Evolutionary conservation across 2,329 filamentous ascomycete species (phyloP).

Genomic region (Fusarium udum): DNA sequence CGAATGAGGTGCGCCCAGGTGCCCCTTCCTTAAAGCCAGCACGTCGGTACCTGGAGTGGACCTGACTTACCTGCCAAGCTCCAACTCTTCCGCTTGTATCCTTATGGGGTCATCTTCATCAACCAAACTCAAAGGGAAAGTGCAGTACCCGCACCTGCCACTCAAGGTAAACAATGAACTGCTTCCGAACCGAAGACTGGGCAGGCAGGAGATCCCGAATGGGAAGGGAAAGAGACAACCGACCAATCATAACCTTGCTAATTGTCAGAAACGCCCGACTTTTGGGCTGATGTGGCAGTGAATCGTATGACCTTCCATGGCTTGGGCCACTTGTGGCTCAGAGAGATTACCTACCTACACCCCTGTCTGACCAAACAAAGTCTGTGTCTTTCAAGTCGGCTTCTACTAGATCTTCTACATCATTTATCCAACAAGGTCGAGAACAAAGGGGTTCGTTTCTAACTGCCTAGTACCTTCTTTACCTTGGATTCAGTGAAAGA

Average conservation of each 20-base stretch:
- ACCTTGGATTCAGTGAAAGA: background rate
- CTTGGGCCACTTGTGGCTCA: conserved; percentile 9
- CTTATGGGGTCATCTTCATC: background rate
- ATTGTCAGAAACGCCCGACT: conserved; percentile 42
- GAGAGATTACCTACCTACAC: background rate
- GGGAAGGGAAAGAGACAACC: background rate
- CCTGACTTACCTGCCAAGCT: conserved; percentile 5
- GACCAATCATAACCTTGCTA: conserved; percentile 26
- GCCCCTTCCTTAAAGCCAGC: background rate
- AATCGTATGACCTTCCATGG: conserved; percentile 40
- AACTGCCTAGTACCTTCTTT: background rate
- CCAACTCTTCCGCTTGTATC: conserved; percentile 12
- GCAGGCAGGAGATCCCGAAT: conserved; percentile 36
- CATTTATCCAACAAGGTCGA: conserved; percentile 2
- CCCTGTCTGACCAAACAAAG: background rate
- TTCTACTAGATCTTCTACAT: conserved; percentile 7
- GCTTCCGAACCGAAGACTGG: conserved; percentile 24
- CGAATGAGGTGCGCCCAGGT: conserved; percentile 6
- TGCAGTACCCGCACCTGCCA: background rate
- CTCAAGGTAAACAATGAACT: background rate
- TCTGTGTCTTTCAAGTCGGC: background rate
- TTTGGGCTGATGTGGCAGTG: conserved; percentile 45
- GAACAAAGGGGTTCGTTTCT: background rate
- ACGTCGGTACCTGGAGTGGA: conserved; percentile 27
- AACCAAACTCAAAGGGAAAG: background rate